Conservation (phyloP, 169 alveolate species). For the Babesia caballi region DNA sequence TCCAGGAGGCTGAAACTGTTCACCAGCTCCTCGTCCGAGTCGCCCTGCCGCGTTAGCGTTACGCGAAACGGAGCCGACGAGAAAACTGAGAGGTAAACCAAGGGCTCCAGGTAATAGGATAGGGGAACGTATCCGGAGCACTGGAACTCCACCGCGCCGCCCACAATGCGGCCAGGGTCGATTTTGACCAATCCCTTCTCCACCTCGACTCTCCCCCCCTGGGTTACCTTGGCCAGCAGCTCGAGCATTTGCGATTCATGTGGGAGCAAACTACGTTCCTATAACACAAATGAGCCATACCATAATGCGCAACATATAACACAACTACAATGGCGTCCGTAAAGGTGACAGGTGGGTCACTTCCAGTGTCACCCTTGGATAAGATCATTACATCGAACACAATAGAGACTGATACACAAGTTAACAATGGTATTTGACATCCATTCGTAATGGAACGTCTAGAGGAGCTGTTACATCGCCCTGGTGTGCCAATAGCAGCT, state of each 20-base stretch:
- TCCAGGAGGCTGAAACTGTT: constrained; percentile 39
- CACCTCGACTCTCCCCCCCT: constrained; percentile 53
- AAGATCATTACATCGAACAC: background rate
- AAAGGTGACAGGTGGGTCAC: background rate
- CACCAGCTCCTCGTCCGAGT: constrained; percentile 1
- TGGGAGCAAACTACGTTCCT: constrained; percentile 5
- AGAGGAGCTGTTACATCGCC: no score
- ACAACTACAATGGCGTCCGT: background rate
- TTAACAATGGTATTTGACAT: no score
- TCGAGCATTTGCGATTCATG: constrained; percentile 48
- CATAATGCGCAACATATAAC: background rate
- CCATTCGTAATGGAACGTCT: no score
- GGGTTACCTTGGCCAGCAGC: constrained; percentile 42
- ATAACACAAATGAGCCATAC: background rate
- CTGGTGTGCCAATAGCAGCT: no score
- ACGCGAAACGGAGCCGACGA: constrained; percentile 35
- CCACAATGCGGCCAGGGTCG: constrained; percentile 55
- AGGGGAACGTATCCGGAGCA: constrained; percentile 37
- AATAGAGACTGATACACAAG: no score
- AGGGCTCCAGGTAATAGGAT: constrained; percentile 62
- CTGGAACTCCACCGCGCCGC: constrained; percentile 40
- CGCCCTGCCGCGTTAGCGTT: constrained; percentile 20
- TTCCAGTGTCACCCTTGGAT: background rate
- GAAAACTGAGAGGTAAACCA: constrained; percentile 44
- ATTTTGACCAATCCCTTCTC: constrained; percentile 23